Percentiles rank a stretch among this genome's conserved stretches.
Evolutionary conservation across 2,329 filamentous ascomycete species (phyloP).

Genomic region (Paramyrothecium roridum): DNA sequence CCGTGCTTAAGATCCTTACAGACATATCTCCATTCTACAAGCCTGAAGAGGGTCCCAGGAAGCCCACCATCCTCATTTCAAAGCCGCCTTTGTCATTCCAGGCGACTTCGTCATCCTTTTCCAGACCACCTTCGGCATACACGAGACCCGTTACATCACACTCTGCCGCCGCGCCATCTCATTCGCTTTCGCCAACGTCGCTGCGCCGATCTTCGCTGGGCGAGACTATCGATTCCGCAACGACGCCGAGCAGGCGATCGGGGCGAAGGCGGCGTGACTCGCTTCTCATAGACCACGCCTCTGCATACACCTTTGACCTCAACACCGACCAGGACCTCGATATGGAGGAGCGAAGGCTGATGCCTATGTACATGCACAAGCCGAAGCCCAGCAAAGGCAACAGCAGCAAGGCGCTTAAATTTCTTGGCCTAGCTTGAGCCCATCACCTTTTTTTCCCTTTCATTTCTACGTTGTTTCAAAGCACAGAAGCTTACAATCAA

Average conservation of each 20-base stretch:
- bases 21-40: constrained; percentile 37
- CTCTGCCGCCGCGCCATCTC: constrained; percentile 5
- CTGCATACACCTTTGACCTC: constrained; percentile 31
- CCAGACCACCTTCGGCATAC: constrained; percentile 14
- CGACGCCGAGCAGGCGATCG: neutral
- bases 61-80: constrained; percentile 12
- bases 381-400: constrained; percentile 32
- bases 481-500: neutral
- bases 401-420: constrained; percentile 51
- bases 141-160: constrained; percentile 14
- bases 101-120: constrained; percentile 26
- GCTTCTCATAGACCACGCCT: constrained; percentile 19
- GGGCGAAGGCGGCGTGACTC: neutral
- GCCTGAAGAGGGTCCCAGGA: constrained; percentile 28
- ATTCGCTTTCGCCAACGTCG: constrained; percentile 9
- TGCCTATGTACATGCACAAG: constrained; percentile 45
- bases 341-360: constrained; percentile 47
- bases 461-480: neutral
- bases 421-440: constrained; percentile 42
- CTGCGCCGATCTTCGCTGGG: constrained; percentile 26
- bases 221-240: constrained; percentile 23
- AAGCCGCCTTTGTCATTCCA: constrained; percentile 24
- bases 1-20: constrained; percentile 42
- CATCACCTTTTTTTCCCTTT: neutral
- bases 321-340: constrained; percentile 40